Evolutionary conservation across 2,329 filamentous ascomycete genomes (phyloP).

Genomic region (Colletotrichum gloeosporioides): DNA sequence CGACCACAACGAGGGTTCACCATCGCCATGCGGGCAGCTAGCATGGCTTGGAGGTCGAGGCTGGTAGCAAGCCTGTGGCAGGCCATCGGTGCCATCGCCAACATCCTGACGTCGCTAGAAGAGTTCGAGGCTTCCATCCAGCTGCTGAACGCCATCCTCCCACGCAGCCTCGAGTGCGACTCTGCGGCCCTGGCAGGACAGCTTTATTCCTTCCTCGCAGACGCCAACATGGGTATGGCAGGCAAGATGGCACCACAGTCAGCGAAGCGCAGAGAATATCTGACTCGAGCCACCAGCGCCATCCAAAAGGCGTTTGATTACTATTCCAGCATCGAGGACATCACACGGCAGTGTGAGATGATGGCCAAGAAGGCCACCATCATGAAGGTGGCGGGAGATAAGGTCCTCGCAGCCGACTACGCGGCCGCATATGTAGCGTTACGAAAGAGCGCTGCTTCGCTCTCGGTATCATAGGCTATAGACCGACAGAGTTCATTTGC

Average conservation of each 20-base stretch:
- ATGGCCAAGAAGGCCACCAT: slow-evolving; percentile 83
- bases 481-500: not conserved
- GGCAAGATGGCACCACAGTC: slow-evolving; percentile 53
- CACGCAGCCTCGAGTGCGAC: slow-evolving; percentile 77
- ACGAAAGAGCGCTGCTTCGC: slow-evolving; percentile 36
- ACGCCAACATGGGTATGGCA: slow-evolving; percentile 80
- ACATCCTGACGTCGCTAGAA: slow-evolving; percentile 70
- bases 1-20: slow-evolving; percentile 79
- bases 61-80: slow-evolving; percentile 76
- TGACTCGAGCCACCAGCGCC: slow-evolving; percentile 64
- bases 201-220: slow-evolving; percentile 74
- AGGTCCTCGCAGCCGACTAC: slow-evolving; percentile 67
- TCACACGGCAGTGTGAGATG: slow-evolving; percentile 76
- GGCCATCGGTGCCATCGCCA: slow-evolving; percentile 69
- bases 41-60: slow-evolving; percentile 72
- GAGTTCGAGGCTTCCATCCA: slow-evolving; percentile 73
- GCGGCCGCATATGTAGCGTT: slow-evolving; percentile 70
- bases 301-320: slow-evolving; percentile 68
- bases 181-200: slow-evolving; percentile 66
- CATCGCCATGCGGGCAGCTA: slow-evolving; percentile 76
- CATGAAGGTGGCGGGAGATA: slow-evolving; percentile 72
- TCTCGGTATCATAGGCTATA: not conserved
- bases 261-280: slow-evolving; percentile 56
- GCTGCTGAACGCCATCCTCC: slow-evolving; percentile 73
- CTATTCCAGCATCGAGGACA: slow-evolving; percentile 71